A percentile compares a stretch with the other conserved stretches of the same genome.
phyloP scores from a whole-genome alignment of 2,329 filamentous ascomycete genomes.

The Escovopsis sp. region DNA sequence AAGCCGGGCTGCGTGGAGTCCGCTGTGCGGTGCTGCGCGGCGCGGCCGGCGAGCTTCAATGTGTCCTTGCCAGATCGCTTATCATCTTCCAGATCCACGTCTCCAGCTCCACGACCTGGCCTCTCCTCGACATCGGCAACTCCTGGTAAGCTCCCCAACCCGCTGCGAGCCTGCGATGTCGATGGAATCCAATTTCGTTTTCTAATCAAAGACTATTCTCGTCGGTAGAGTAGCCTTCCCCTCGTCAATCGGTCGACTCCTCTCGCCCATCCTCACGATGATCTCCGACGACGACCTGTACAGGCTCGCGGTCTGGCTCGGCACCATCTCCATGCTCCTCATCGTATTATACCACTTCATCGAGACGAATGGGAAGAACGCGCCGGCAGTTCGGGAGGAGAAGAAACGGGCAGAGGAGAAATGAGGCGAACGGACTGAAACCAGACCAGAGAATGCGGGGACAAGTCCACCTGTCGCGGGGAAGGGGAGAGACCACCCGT shows the following conservation, averaged over 20 bases:
- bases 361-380: conserved; percentile 58
- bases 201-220: too few species aligned
- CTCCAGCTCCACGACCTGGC: too few species aligned
- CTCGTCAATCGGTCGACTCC: conserved; percentile 1
- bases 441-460: conserved; percentile 1
- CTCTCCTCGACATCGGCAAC: neutral
- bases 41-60: neutral
- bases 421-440: neutral
- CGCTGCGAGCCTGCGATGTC: too few species aligned
- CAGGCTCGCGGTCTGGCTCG: conserved; percentile 81
- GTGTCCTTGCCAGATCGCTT: neutral
- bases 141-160: neutral
- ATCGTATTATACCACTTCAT: conserved; percentile 95
- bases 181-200: too few species aligned
- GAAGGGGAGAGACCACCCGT: too few species aligned
- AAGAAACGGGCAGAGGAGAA: neutral
- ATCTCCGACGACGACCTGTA: conserved; percentile 90
- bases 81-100: neutral
- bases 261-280: conserved; percentile 42
- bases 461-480: too few species aligned
- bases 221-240: too few species aligned
- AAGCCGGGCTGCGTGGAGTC: neutral
- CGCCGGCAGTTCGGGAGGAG: conserved; percentile 5
- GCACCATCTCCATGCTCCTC: conserved; percentile 74
- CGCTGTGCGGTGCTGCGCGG: neutral